Evolutionary conservation across 306 rosid species (phyloP), one percentile per base, ranked within the genome.

Genomic region (Calophaca sinica): DNA sequence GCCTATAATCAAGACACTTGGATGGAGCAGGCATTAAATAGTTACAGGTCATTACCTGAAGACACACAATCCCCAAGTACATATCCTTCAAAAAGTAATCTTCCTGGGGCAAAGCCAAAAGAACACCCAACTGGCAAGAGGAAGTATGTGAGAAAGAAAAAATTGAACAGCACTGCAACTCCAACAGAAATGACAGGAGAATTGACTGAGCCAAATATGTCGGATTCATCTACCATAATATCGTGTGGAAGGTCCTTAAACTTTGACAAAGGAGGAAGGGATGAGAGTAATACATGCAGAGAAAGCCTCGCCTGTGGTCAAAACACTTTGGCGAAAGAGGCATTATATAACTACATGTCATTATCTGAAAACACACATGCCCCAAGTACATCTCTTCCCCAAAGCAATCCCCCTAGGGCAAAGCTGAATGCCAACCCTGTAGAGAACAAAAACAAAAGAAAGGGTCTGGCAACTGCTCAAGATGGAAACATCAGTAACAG

Each of bases 231-330:
- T 59, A 62, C 73, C 12, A 81, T 69, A 58, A 84, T 78, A 74
- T 75, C 88, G 32, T 84, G 88, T 76, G 84, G 74, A 61, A 84
- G 76, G 85, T 75, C 75, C 72, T 80, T 88, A 54, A 86, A 82
- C 29, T 87, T 71, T 81, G 85, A 69, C 5, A 62, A 26, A 10
- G 81, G 39, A 67, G 78, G 64, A n/a, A 73, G 57, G 88, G 81
- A 78, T 58, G 82, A 72, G 58, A 71, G 68, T 60, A 75, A 77
- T 60, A 44, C 62, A 32, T 60, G 78, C 71, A 71, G 74, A 49
- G 65, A 84, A 52, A 72, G 77, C 28, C 55, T 71, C 39, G n/a
- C 77, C 44, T 73, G 9, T 46, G 75, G 78, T 52, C 80, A 64
- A 66, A 42, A 63, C 57, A 29, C 61, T 59, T 55, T 80, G 59